Conservation (phyloP, 257 asterid species). For the Solanum clarkiae region DNA sequence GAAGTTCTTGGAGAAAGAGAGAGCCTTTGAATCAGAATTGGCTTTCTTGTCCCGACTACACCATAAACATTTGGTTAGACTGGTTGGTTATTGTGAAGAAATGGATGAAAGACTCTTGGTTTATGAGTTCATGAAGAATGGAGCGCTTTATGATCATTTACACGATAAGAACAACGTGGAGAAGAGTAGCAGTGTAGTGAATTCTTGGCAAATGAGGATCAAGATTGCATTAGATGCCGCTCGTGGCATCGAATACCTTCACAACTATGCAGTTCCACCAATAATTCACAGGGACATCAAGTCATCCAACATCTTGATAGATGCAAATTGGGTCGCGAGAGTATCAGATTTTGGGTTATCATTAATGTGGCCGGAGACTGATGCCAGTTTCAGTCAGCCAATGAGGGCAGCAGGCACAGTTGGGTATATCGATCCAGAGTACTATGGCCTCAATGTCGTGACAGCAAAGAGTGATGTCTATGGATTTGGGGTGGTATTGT, state of each 20-base stretch:
- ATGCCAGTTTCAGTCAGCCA: neutral
- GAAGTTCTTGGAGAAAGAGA: neutral
- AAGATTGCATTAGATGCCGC: neutral
- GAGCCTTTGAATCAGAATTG: neutral
- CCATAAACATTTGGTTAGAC: neutral
- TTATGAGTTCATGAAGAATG: constrained; percentile 1
- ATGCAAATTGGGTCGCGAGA: neutral
- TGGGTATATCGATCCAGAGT: constrained; percentile 7
- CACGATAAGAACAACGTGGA: neutral
- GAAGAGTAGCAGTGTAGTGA: neutral
- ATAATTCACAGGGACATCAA: neutral
- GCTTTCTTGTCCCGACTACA: neutral
- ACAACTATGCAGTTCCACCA: neutral
- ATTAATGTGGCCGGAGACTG: neutral
- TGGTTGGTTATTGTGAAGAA: neutral
- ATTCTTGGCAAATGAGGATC: neutral
- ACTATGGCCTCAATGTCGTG: constrained; percentile 5
- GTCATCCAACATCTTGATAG: neutral
- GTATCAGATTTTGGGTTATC: neutral
- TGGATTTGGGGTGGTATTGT: constrained; percentile 4
- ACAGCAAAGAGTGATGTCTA: constrained; percentile 10
- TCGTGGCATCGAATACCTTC: neutral
- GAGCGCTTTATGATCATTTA: neutral
- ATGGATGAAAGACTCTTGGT: constrained; percentile 1
- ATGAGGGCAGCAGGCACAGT: constrained; percentile 7